Conservation (phyloP, 2,329 filamentous ascomycete species). For the Didymella lethalis region DNA sequence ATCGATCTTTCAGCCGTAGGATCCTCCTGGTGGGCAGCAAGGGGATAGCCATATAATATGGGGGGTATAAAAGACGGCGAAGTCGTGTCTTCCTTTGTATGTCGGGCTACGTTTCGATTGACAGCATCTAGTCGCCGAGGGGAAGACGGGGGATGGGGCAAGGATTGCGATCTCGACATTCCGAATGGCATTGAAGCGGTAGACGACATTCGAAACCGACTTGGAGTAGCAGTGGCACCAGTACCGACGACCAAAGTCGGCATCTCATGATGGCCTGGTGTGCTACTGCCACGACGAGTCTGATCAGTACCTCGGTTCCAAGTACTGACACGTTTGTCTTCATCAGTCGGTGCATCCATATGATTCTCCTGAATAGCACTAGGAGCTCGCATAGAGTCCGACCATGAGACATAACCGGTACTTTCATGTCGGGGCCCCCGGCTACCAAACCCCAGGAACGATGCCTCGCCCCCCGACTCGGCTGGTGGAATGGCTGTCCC, state of each 20-base stretch:
- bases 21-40: constrained; percentile 1
- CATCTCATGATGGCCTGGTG: constrained; percentile 17
- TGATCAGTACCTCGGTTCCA: constrained; percentile 2
- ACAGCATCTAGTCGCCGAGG: constrained; percentile 27
- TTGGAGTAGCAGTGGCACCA: constrained; percentile 16
- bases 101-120: constrained; percentile 21
- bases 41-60: constrained; percentile 3
- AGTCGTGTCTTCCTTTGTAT: constrained; percentile 11
- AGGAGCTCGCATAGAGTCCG: constrained; percentile 47
- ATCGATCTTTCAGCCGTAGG: constrained; percentile 3
- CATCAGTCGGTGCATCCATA: constrained; percentile 16
- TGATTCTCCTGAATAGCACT: constrained; percentile 25
- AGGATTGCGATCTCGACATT: constrained; percentile 34
- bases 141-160: constrained; percentile 33
- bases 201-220: constrained; percentile 32
- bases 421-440: constrained; percentile 42
- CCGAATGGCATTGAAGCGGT: constrained; percentile 25
- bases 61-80: constrained; percentile 34
- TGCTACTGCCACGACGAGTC: constrained; percentile 6
- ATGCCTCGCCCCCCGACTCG: constrained; percentile 45
- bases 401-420: constrained; percentile 53
- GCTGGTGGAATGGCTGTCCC: constrained; percentile 38
- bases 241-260: constrained; percentile 19
- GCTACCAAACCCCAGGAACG: constrained; percentile 51
- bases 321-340: constrained; percentile 24